These are phyloP conservation scores for Uronychia binucleata DNA, from an alignment of 73 alveolate species.

Conservation along the genomic window DNA sequence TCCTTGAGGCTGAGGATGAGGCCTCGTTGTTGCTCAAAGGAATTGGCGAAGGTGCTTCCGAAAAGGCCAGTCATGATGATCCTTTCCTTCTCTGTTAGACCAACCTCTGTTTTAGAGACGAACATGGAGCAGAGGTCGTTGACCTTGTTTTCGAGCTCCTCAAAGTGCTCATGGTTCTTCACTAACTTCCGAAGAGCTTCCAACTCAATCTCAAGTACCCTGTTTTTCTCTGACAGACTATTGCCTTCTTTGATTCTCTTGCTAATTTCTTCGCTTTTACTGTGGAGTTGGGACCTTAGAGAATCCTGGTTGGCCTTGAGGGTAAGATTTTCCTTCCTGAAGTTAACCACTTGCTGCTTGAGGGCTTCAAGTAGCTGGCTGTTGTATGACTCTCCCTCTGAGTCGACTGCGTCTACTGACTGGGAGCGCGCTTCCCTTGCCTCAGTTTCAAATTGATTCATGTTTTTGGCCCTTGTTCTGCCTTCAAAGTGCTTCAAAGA, in stretches of 20 bases:
- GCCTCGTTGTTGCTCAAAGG: neutral
- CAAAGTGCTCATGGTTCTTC: neutral
- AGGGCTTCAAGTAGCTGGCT: neutral
- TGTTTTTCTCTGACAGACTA: neutral
- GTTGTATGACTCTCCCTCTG: neutral
- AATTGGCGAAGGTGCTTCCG: neutral
- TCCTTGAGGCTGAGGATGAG: neutral
- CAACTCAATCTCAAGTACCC: neutral
- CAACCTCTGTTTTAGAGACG: neutral
- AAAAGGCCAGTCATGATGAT: neutral
- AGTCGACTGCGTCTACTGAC: neutral
- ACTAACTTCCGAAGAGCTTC: neutral
- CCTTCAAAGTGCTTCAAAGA: too few species aligned
- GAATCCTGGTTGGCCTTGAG: neutral
- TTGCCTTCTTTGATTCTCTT: neutral
- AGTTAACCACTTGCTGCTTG: too few species aligned
- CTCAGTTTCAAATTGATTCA: too few species aligned
- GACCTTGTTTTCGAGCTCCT: neutral
- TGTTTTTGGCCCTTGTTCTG: too few species aligned
- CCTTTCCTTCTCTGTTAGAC: neutral
- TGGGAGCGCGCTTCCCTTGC: neutral
- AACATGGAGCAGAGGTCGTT: neutral
- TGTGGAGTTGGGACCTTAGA: neutral
- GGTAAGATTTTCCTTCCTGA: neutral
- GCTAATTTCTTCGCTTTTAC: neutral